These are phyloP conservation scores for Plasmodium fragile DNA, from an alignment of 169 alveolate genomes.

Conservation along the genomic window DNA sequence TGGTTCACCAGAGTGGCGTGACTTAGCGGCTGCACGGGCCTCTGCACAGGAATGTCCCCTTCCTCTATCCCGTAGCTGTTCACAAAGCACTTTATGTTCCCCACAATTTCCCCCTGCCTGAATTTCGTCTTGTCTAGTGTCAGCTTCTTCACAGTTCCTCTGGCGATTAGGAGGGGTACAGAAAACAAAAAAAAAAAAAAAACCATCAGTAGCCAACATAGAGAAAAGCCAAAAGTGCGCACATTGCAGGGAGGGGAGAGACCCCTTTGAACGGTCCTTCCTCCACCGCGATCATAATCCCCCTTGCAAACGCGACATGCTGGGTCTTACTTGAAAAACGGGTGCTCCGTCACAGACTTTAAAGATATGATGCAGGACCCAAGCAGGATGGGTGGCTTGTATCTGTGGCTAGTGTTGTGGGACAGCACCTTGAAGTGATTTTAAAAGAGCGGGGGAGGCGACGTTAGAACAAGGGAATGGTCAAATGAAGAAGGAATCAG, in stretches of 20 bases:
- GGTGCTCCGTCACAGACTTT: constrained; percentile 72
- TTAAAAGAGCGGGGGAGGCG: background rate
- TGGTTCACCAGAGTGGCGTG: constrained; percentile 82
- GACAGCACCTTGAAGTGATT: constrained; percentile 48
- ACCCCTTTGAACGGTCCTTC: background rate
- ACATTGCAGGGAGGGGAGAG: background rate
- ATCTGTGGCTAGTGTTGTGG: constrained; percentile 39
- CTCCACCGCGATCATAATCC: background rate
- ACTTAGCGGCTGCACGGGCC: constrained; percentile 81
- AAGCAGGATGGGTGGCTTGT: constrained; percentile 70
- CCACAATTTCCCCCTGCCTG: constrained; percentile 85
- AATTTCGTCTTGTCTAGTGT: constrained; percentile 82
- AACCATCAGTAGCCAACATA: background rate
- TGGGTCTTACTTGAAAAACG: constrained; percentile 46
- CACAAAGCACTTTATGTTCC: constrained; percentile 83
- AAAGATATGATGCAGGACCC: constrained; percentile 75
- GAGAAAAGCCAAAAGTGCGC: background rate
- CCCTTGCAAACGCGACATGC: background rate
- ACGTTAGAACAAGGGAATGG: background rate
- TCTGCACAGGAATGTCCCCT: constrained; percentile 70
- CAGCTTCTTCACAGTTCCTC: constrained; percentile 79
- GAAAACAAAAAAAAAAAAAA: background rate
- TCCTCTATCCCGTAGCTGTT: constrained; percentile 82
- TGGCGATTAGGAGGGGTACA: background rate
- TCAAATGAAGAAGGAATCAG: background rate